Evolutionary conservation across 228 moss, liverwort and hornwort species (phyloP).

Genomic region (Sphagnum magellanicum): DNA sequence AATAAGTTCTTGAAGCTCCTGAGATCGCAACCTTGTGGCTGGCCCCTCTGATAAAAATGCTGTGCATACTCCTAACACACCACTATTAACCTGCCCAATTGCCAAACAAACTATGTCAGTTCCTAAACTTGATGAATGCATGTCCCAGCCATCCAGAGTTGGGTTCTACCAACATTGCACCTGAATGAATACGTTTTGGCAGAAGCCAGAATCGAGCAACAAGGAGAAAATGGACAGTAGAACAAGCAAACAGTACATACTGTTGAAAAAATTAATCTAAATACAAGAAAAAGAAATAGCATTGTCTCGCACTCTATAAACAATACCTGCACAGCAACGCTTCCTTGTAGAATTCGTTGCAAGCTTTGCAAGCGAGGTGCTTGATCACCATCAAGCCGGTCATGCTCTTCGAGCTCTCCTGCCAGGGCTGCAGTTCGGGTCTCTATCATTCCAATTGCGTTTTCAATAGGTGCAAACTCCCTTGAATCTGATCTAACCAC

Average conservation of each 20-base stretch:
- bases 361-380: constrained; percentile 89
- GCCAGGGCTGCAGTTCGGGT: constrained; percentile 78
- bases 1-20: constrained; percentile 97
- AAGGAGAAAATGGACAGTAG: too few relatives aligned
- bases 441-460: constrained; percentile 99
- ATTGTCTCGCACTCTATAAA: too few relatives aligned
- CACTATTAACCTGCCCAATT: constrained; percentile 82
- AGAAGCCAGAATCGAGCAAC: too few relatives aligned
- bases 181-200: too few relatives aligned
- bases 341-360: constrained; percentile 97
- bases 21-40: constrained; percentile 75
- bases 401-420: constrained; percentile 90
- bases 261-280: too few relatives aligned
- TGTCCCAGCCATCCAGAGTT: too few relatives aligned
- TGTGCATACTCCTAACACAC: constrained; percentile 95
- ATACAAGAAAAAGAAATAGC: too few relatives aligned
- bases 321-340: constrained; percentile 93
- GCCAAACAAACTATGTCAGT: neutral
- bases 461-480: constrained; percentile 98
- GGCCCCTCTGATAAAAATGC: constrained; percentile 97
- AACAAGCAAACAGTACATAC: too few relatives aligned
- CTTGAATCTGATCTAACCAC: constrained; percentile 88
- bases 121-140: neutral
- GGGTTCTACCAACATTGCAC: constrained; percentile 6
- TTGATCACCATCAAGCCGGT: constrained; percentile 74